Percentiles rank a stretch among this genome's conserved stretches.
phyloP scores from a whole-genome alignment of 257 asterid genomes.

The Thymus quinquecostatus region DNA sequence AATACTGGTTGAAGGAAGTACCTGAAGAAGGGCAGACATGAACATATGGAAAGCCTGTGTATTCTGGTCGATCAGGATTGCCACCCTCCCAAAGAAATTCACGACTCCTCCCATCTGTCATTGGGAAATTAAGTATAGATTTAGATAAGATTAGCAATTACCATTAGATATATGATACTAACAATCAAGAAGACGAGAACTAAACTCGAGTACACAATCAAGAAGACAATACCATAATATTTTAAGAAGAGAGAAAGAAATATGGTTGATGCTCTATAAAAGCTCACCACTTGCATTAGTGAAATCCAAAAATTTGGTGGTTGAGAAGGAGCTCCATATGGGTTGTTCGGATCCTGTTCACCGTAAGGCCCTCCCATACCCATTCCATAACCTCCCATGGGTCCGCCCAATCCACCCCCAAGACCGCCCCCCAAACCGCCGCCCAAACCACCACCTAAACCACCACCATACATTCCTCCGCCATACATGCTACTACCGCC shows the following conservation, averaged over 20 bases:
- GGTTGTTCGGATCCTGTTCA: conserved; percentile 93
- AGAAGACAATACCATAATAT: neutral
- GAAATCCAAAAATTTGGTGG: conserved; percentile 95
- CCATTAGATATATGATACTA: too few relatives aligned
- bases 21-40: conserved; percentile 92
- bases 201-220: conserved; percentile 14
- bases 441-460: conserved; percentile 56
- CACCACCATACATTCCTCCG: conserved; percentile 79
- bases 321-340: conserved; percentile 81
- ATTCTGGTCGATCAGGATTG: conserved; percentile 89
- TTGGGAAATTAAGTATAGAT: conserved; percentile 11
- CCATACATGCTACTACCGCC: conserved; percentile 67
- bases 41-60: conserved; percentile 97
- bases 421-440: conserved; percentile 30
- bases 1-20: conserved; percentile 31
- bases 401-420: conserved; percentile 51
- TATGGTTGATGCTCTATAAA: neutral
- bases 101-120: conserved; percentile 95
- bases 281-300: conserved; percentile 88
- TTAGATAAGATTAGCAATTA: neutral
- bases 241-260: neutral
- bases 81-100: conserved; percentile 81
- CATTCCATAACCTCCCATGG: conserved; percentile 74
- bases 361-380: conserved; percentile 85
- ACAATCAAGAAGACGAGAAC: neutral